phyloP scores from a whole-genome alignment of 2,329 filamentous ascomycete genomes.

The Biscogniauxia marginata region DNA sequence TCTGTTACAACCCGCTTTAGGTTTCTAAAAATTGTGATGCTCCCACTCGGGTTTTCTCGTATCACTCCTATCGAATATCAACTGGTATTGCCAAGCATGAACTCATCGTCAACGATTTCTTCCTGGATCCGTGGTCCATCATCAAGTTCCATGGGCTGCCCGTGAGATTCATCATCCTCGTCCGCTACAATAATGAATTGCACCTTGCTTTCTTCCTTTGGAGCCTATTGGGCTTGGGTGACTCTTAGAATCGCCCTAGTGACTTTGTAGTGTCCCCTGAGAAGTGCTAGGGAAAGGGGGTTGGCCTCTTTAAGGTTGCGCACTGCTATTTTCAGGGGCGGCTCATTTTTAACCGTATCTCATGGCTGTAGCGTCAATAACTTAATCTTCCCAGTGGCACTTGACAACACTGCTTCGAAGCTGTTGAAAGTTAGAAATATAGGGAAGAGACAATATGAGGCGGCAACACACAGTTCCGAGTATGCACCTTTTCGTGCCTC shows the following conservation, averaged over 20 bases:
- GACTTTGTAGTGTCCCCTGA: slow-evolving; percentile 62
- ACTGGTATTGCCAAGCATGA: slow-evolving; percentile 75
- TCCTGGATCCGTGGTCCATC: slow-evolving; percentile 45
- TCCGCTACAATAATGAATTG: slow-evolving; percentile 46
- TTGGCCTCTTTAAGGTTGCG: slow-evolving; percentile 49
- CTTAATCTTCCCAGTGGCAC: slow-evolving; percentile 67
- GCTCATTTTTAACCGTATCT: slow-evolving; percentile 50
- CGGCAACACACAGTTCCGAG: slow-evolving; percentile 53
- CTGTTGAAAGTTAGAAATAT: slow-evolving; percentile 36
- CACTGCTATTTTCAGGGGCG: slow-evolving; percentile 64
- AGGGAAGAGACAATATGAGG: not conserved
- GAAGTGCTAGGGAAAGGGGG: slow-evolving; percentile 67
- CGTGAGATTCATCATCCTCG: slow-evolving; percentile 36
- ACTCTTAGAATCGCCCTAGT: slow-evolving; percentile 70
- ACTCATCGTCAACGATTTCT: slow-evolving; percentile 62
- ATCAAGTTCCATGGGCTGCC: slow-evolving; percentile 36
- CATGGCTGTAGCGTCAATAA: slow-evolving; percentile 60
- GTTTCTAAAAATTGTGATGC: too few species aligned
- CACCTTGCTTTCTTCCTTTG: slow-evolving; percentile 50
- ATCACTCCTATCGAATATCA: slow-evolving; percentile 66
- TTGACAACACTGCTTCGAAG: slow-evolving; percentile 71
- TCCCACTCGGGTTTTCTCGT: too few species aligned
- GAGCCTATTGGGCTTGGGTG: slow-evolving; percentile 64
- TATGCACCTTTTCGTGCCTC: slow-evolving; percentile 58
- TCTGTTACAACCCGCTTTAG: too few species aligned